Evolutionary conservation across 352 stramenopile species (phyloP), one percentile per base, ranked within the genome.

Genomic region (Phytophthora nicotianae): DNA sequence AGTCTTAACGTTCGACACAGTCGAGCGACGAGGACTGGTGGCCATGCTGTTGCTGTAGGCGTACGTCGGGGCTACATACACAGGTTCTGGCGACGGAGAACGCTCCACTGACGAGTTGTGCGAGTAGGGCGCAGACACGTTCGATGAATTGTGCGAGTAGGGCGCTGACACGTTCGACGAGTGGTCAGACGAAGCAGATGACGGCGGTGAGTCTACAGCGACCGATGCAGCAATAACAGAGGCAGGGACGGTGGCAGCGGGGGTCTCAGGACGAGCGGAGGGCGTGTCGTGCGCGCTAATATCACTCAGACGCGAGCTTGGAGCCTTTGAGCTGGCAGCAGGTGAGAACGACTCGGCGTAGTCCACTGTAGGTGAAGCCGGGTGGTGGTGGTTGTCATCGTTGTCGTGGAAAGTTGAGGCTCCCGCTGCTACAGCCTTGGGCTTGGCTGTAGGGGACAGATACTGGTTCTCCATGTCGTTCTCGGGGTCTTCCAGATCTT

Each of bases 391-490:
- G 32, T 38, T 38, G 46, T 70, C 51, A 23, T 63, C 55, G 26
- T 58, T 46, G 13, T 62, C 50, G 47, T 62, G 51, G 65, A 83
- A 84, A 14, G 71, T 50, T 7, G 67, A 21, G 9, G 47, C 59
- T 23, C 51, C 10, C 58, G 56, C 6, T 43, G 14, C 50, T 26
- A 16, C 38, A 24, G 67, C 42, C 69, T 88, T 90, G 0, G 60
- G 14, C 65, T 92, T 92, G 29, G 27, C 27, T 32, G 73, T 78
- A 5, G 83, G 81, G 6, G 79, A 89, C 24, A 90, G 52, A 54
- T 83, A 86, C 48, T 83, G 71, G 68, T 82, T 79, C 58, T 88
- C 83, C 7, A 74, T 50, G 24, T 90, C 69, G 32, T 74, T 74
- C 70, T 50, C 72, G 26, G 70, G 65, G 20, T 70, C 73, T n/a